Base-by-base conservation (phyloP, 352 stramenopile genomes). In the Phytopythium litorale region DNA sequence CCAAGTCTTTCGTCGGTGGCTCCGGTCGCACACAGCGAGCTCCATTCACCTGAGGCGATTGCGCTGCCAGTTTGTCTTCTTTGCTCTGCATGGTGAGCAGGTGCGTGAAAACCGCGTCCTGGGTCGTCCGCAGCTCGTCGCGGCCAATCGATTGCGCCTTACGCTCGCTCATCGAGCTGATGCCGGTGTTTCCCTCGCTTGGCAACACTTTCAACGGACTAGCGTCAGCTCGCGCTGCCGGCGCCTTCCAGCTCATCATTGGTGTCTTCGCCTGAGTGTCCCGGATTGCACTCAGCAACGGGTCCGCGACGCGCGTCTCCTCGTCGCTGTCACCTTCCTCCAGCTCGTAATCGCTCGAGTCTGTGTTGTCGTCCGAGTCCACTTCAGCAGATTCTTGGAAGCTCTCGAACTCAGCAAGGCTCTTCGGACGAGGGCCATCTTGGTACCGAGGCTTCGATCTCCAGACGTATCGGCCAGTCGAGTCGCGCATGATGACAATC, bases 401-500 rank as follows among this genome's bases (percentile, higher is more conserved):
- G 25, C 81, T 83, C 18, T 83, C 74, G 58, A 89, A 94, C 12
- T 91, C 84, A 11, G 71, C 69, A 32, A 90, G 60, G 42, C 62
- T 88, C 43, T 76, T 79, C 2, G 77, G 68, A 1, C 82, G 81
- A 9, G 75, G 68, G 0, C 82, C 84, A 35, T 89, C 74, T 23
- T 65, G 66, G 57, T 88, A 84, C 18, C 84, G 80, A 45, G 84
- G 79, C 56, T 91, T 89, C 1, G 75, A 84, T 30, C 84, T 83
- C 87, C 87, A 96, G 12, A 83, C 76, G 59, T 96, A 96, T 19
- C 82, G 70, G 7, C 87, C 87, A 16, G 79, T 89, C 5, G 80
- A 76, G 55, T 96, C 87, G 13, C 87, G 74, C 73, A 96, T 80
- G 50, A 92, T 89, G 12, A 93, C 54, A 38, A 91, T 89, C 7